Evolutionary conservation across 2,329 filamentous ascomycete genomes (phyloP).

Genomic region (Ophiostoma novo-ulmi): DNA sequence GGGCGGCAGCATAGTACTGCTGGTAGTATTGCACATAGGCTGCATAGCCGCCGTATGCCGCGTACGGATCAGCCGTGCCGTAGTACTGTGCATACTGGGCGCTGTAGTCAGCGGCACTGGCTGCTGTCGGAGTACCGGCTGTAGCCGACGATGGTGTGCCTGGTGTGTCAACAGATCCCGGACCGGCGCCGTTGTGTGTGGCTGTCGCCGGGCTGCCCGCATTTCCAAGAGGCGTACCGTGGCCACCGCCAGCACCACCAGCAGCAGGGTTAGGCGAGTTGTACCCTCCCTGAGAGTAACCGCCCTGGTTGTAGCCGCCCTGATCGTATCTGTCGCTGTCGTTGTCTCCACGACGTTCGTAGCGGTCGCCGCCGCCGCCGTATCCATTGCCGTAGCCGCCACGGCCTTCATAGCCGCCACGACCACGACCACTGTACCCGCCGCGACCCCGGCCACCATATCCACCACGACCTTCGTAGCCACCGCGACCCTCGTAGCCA

Average conservation of each 20-base stretch:
- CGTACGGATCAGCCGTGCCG: slow-evolving; percentile 66
- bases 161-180: neutral
- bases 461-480: slow-evolving; percentile 34
- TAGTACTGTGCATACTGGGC: slow-evolving; percentile 84
- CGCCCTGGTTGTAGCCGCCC: slow-evolving; percentile 12
- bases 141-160: slow-evolving; percentile 10
- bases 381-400: neutral
- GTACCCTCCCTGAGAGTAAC: slow-evolving; percentile 33
- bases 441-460: slow-evolving; percentile 35
- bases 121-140: neutral
- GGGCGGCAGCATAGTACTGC: slow-evolving; percentile 58
- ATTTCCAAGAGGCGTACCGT: slow-evolving; percentile 27
- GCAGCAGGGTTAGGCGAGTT: slow-evolving; percentile 39
- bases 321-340: slow-evolving; percentile 9
- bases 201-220: slow-evolving; percentile 38
- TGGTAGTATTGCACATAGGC: slow-evolving; percentile 71
- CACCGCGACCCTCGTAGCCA: slow-evolving; percentile 41
- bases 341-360: slow-evolving; percentile 31
- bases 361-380: slow-evolving; percentile 30
- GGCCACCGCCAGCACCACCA: slow-evolving; percentile 13
- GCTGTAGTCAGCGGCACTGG: slow-evolving; percentile 56
- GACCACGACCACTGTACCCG: slow-evolving; percentile 37
- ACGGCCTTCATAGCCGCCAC: slow-evolving; percentile 18
- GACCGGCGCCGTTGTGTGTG: neutral
- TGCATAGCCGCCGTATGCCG: slow-evolving; percentile 82